Base-by-base conservation (phyloP, 176 grass and related monocot species). In the Rhipidocladum racemiflorum region DNA sequence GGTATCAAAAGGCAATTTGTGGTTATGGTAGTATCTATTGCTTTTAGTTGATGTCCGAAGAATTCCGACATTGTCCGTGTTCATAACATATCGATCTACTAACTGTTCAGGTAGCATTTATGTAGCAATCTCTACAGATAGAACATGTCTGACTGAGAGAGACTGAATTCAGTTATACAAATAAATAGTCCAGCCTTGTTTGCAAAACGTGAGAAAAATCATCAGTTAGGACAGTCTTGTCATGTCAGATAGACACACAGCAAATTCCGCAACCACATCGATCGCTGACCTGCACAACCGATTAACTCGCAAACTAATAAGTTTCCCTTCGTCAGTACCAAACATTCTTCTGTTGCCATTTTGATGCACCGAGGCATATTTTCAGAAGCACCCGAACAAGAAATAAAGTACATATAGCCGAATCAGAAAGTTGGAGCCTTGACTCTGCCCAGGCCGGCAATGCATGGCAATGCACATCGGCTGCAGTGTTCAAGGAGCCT, bases 91-190 rank as follows among this genome's bases (percentile, higher is more conserved):
- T 64, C 40, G 17, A 78, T 55, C 17, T 61, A 16, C 17, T 61
- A 16, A 61, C 42, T 62, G 42, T 62, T 51, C 53, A 50, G 36
- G 4, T 60, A 23, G 29, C 51, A 29, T 17, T 27, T 70, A 30
- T 34, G 9, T 17, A 40, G 12, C 16, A 72, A 23, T 71, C 34
- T 56, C 57, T 38, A 69, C 23, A 54, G 35, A 51, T 21, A 23
- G 25, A 27, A 15, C 59, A 27, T 38, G 81, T 32, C 61, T 80
- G 54, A 68, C 23, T 17, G 78, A 81, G 56, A 85, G 70, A 81
- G 70, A 81, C 40, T 65, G 55, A 45, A 74, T 84, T 73, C 28
- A 79, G 23, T 79, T 17, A 27, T 66, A 66, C 39, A 46, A 38
- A 79, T 88, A 10, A 6, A 79, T n/a, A 81, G 25, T 46, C 2